Conservation (phyloP, 305 asterid species). For the Lippia alba region DNA sequence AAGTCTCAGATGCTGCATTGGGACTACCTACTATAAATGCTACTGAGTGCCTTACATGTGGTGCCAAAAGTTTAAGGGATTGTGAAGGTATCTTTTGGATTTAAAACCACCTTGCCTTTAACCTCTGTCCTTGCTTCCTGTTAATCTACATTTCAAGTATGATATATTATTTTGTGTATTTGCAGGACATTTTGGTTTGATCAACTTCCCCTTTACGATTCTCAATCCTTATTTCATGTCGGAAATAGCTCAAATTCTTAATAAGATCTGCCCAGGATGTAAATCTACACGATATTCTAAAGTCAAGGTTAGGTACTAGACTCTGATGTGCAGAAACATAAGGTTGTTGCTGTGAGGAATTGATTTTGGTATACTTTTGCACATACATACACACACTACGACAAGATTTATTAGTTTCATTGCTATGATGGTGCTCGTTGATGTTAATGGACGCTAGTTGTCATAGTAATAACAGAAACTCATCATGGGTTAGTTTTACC, state of each 20-base stretch:
- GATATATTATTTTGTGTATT: constrained; percentile 25
- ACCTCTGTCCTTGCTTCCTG: constrained; percentile 23
- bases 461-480: not conserved
- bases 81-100: constrained; percentile 78
- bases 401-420: constrained; percentile 4
- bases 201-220: constrained; percentile 73
- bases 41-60: constrained; percentile 78
- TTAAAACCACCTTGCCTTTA: constrained; percentile 29
- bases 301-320: constrained; percentile 72
- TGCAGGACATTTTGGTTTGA: constrained; percentile 96
- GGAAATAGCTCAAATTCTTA: constrained; percentile 77
- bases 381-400: not conserved
- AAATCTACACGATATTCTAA: constrained; percentile 55
- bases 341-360: constrained; percentile 26
- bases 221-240: constrained; percentile 78
- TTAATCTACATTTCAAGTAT: constrained; percentile 20
- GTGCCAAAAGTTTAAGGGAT: constrained; percentile 60
- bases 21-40: constrained; percentile 70
- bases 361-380: constrained; percentile 16
- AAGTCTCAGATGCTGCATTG: constrained; percentile 86
- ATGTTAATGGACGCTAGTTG: constrained; percentile 21
- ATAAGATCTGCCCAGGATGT: constrained; percentile 91
- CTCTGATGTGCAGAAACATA: constrained; percentile 41
- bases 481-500: not conserved
- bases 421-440: constrained; percentile 27